Evolutionary conservation across 371 early-diverging fungal genomes (phyloP).

Genomic region (Batrachochytrium dendrobatidis): DNA sequence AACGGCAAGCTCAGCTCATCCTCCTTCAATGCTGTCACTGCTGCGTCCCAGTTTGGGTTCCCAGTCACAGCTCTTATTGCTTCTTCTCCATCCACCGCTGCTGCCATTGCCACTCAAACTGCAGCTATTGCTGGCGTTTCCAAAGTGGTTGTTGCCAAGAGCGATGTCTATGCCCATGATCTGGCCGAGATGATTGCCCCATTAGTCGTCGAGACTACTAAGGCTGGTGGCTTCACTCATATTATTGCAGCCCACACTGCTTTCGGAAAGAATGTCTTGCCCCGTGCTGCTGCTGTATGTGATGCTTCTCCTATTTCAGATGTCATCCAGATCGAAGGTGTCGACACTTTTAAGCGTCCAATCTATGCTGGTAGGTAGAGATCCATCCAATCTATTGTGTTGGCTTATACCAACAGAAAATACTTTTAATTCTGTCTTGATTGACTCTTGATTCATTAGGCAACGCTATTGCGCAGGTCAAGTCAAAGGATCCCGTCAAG

Average conservation of each 20-base stretch:
- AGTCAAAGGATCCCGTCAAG: constrained; percentile 79
- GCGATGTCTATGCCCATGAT: constrained; percentile 67
- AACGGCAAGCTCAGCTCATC: constrained; percentile 57
- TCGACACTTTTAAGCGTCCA: constrained; percentile 90
- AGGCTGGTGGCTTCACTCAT: constrained; percentile 72
- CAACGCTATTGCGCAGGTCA: constrained; percentile 95
- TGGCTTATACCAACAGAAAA: neutral
- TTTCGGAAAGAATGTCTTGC: constrained; percentile 88
- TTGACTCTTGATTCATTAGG: constrained; percentile 36
- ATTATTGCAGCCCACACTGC: constrained; percentile 82
- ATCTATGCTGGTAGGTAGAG: constrained; percentile 80
- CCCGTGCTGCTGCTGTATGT: constrained; percentile 86
- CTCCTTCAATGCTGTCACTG: constrained; percentile 83
- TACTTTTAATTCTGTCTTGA: neutral
- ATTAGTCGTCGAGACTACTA: constrained; percentile 64
- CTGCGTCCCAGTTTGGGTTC: constrained; percentile 73
- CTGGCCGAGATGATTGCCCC: constrained; percentile 80
- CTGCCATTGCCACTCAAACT: constrained; percentile 60
- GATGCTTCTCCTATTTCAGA: constrained; percentile 90
- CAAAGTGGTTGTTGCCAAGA: constrained; percentile 79
- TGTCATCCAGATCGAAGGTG: constrained; percentile 66
- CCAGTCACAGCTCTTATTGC: constrained; percentile 85
- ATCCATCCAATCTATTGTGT: neutral
- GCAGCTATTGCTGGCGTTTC: constrained; percentile 65
- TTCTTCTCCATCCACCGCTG: constrained; percentile 48